These are phyloP conservation scores for Streptanthus diversifolius DNA, from an alignment of 345 rosid species.

Conservation along the genomic window DNA sequence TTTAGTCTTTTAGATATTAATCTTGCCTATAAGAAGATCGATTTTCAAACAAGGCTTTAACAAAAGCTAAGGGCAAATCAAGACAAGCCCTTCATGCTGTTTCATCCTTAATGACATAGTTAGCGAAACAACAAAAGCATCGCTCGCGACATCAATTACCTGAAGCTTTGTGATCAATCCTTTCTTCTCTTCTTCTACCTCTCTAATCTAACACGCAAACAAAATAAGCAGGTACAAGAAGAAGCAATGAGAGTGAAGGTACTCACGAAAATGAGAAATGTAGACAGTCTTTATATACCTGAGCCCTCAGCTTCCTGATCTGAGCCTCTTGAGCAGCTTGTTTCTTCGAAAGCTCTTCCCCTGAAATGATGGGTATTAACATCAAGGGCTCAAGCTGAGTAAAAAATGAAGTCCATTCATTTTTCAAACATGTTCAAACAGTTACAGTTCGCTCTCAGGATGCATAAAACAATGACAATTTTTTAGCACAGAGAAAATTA, in stretches of 20 bases:
- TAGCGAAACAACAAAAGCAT: conserved; percentile 1
- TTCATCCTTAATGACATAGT: neutral
- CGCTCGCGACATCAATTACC: conserved; percentile 47
- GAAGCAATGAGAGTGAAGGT: conserved; percentile 12
- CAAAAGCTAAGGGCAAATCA: conserved; percentile 9
- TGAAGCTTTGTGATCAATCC: conserved; percentile 89
- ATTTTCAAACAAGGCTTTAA: conserved; percentile 4
- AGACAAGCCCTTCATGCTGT: conserved; percentile 3
- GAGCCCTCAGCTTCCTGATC: conserved; percentile 95
- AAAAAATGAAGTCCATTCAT: neutral
- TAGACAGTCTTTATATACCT: conserved; percentile 46
- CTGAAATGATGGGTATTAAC: conserved; percentile 40
- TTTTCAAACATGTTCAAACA: neutral
- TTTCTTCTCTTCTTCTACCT: conserved; percentile 97
- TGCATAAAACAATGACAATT: neutral
- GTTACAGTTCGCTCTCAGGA: conserved; percentile 3
- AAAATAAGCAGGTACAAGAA: conserved; percentile 25
- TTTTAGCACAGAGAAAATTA: neutral
- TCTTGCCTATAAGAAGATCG: neutral
- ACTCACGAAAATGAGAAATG: conserved; percentile 4
- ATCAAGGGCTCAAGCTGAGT: conserved; percentile 11
- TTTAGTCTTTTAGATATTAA: conserved; percentile 14
- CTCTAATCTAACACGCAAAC: conserved; percentile 66
- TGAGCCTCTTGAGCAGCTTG: conserved; percentile 96
- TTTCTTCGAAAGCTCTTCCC: conserved; percentile 98